Evolutionary conservation across 345 rosid genomes (phyloP).

Genomic region (Odontarrhena argentea): DNA sequence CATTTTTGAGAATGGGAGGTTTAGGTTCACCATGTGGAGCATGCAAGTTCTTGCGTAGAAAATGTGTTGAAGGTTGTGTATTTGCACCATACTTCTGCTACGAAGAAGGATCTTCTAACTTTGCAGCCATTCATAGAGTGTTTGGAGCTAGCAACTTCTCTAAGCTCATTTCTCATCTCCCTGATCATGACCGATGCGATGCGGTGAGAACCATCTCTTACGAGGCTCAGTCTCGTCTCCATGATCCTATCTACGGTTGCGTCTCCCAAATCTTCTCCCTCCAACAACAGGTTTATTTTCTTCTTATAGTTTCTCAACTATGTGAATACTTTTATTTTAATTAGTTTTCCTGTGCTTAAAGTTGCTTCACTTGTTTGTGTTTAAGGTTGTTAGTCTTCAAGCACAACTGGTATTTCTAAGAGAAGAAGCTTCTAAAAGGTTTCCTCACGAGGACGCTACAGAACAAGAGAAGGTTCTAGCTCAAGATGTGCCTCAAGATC

Average conservation of each 20-base stretch:
- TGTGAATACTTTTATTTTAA: not conserved
- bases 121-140: constrained; percentile 90
- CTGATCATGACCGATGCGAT: constrained; percentile 69
- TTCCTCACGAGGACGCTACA: constrained; percentile 48
- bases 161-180: constrained; percentile 78
- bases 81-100: constrained; percentile 96
- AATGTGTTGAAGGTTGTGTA: constrained; percentile 87
- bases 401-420: constrained; percentile 75
- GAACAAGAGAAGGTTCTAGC: constrained; percentile 39
- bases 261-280: constrained; percentile 96
- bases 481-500: constrained; percentile 48
- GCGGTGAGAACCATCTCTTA: constrained; percentile 89
- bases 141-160: constrained; percentile 98
- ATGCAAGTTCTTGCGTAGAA: constrained; percentile 96
- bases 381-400: constrained; percentile 79
- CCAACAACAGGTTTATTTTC: constrained; percentile 73
- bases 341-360: not conserved
- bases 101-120: constrained; percentile 86
- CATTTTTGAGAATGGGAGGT: constrained; percentile 47
- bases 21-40: constrained; percentile 95
- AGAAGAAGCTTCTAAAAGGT: constrained; percentile 68
- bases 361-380: constrained; percentile 26
- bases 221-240: constrained; percentile 96
- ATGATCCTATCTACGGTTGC: constrained; percentile 93
- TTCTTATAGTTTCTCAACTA: not conserved